Percentiles rank a stretch among this genome's conserved stretches.
phyloP scores from a whole-genome alignment of 2,329 filamentous ascomycete genomes.

The Didymella sp. region DNA sequence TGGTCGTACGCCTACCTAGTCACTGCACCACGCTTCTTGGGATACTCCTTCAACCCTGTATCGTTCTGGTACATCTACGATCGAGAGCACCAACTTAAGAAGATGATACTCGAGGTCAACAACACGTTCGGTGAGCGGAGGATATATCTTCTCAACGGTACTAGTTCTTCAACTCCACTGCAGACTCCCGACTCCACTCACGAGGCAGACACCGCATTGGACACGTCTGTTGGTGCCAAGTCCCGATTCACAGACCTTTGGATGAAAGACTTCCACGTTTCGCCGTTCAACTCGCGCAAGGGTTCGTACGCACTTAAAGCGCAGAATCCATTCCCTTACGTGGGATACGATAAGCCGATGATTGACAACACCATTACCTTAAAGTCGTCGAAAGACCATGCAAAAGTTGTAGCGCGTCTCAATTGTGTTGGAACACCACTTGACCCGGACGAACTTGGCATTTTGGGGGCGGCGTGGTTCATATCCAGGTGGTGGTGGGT shows the following conservation, averaged over 20 bases:
- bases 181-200: constrained; percentile 21
- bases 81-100: constrained; percentile 61
- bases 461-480: constrained; percentile 56
- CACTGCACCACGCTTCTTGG: constrained; percentile 72
- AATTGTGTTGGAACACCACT: constrained; percentile 61
- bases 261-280: constrained; percentile 78
- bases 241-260: constrained; percentile 60
- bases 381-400: constrained; percentile 64
- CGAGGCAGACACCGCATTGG: constrained; percentile 10
- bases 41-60: constrained; percentile 76
- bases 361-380: constrained; percentile 69
- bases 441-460: constrained; percentile 58
- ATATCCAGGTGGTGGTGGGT: constrained; percentile 70
- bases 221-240: constrained; percentile 14
- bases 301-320: constrained; percentile 58
- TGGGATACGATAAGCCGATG: constrained; percentile 37
- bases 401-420: constrained; percentile 68
- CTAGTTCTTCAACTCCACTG: constrained; percentile 39
- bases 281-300: constrained; percentile 70
- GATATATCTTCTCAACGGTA: constrained; percentile 65
- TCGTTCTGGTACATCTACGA: constrained; percentile 83
- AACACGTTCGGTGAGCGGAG: constrained; percentile 78
- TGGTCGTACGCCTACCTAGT: constrained; percentile 75
- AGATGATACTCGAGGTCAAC: constrained; percentile 76
- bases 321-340: constrained; percentile 52